Base-by-base conservation (phyloP, 495 filamentous ascomycete genomes). In the Aspergillus nidulans region DNA sequence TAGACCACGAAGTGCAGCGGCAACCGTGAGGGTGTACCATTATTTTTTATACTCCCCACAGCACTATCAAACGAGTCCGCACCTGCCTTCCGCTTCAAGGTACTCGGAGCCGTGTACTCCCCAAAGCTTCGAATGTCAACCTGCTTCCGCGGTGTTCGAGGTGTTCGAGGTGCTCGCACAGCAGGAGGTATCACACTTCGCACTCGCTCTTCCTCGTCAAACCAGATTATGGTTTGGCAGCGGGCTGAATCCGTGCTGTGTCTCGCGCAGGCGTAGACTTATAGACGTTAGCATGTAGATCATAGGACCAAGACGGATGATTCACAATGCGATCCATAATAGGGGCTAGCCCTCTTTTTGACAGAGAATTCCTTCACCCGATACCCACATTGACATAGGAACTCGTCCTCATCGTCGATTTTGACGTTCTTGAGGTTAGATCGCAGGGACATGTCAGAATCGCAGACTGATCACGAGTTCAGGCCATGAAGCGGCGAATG, bases 81-180 rank as follows among this genome's bases (percentile, higher is more conserved):
- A 1, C 39, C 51, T 39, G 43, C 43, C 43, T 55, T 47, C 15
- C 52, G 30, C 21, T 55, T 55, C 21, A 18, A 34, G 18, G 51
- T 23, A 7, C 15, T 30, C 8, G 42, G 42, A 3, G 52, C 41
- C 2, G 52, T 55, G 24, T 47, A 40, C 16, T 47, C 43, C 42
- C 43, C 52, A n/a, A 39, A 55, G 1, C 19, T 15, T 8, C 52
- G 42, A 18, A 55, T 55, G 30, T 55, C 52, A 9, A 34, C 6
- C 24, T 55, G 52, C 24, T 55, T 55, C 20, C 43, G 43, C 13
- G 53, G 53, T 6, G 53, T 56, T 25, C 38, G 53, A 34, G 53
- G 53, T 6, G 53, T 56, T 25, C 38, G 53, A 34, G 45, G 53
- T 2, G 45, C 18, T 36, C 36, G 46, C 45, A 48, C 36, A 1